These are phyloP conservation scores for Aspergillus spinulosporus DNA, from an alignment of 2,329 filamentous ascomycete genomes.

Conservation along the genomic window DNA sequence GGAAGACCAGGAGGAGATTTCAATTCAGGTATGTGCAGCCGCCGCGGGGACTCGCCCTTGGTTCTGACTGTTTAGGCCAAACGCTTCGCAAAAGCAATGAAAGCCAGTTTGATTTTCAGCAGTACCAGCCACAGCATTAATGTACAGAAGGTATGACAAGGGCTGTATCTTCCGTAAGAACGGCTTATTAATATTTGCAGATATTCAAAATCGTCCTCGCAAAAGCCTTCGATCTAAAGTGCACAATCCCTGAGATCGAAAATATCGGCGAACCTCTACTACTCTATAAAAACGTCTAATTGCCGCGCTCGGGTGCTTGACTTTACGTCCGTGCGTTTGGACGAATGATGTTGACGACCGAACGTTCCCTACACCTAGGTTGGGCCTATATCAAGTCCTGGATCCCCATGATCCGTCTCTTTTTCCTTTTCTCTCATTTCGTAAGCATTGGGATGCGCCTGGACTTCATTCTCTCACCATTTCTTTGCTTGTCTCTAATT, in stretches of 20 bases:
- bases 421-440: constrained; percentile 16
- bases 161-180: no score
- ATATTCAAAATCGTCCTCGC: constrained; percentile 99
- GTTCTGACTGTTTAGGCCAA: constrained; percentile 64
- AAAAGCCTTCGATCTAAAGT: constrained; percentile 97
- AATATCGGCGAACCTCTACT: constrained; percentile 94
- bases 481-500: constrained; percentile 22
- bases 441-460: constrained; percentile 27
- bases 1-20: constrained; percentile 98
- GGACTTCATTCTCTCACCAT: constrained; percentile 20
- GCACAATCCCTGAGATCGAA: constrained; percentile 98
- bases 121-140: constrained; percentile 99
- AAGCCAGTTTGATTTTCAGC: constrained; percentile 94
- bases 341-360: constrained; percentile 39
- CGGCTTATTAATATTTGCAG: constrained; percentile 48
- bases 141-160: constrained; percentile 78
- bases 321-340: constrained; percentile 35
- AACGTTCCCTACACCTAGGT: constrained; percentile 18
- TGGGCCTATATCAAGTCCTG: constrained; percentile 14
- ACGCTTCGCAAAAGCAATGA: constrained; percentile 97
- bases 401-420: constrained; percentile 16
- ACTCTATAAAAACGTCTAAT: constrained; percentile 68
- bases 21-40: constrained; percentile 69
- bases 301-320: constrained; percentile 19
- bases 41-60: neutral